phyloP scores from a whole-genome alignment of 176 grass and related monocot species.

The Chrysopogon serrulatus region DNA sequence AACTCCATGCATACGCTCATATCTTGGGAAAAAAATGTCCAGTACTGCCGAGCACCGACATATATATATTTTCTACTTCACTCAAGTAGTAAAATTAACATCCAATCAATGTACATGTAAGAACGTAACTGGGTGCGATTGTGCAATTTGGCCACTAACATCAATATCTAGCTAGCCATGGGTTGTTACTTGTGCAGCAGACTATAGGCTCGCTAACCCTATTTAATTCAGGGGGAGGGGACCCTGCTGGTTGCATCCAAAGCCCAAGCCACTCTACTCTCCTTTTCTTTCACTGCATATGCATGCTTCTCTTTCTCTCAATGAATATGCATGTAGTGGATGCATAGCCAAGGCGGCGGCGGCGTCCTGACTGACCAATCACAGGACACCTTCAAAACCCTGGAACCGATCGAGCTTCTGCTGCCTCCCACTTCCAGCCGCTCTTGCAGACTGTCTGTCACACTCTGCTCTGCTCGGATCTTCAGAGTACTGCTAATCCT shows the following conservation, averaged over 20 bases:
- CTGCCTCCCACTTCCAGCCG: neutral
- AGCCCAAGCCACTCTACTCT: neutral
- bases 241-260: conserved; percentile 31
- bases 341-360: neutral
- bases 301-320: neutral
- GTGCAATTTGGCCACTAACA: conserved; percentile 22
- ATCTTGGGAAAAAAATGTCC: no score
- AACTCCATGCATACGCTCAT: no score
- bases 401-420: neutral
- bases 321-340: neutral
- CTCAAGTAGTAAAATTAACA: neutral
- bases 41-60: neutral
- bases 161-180: neutral
- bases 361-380: conserved; percentile 12
- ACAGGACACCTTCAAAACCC: conserved; percentile 22
- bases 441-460: neutral
- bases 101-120: neutral
- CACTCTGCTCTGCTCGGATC: neutral
- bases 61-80: neutral
- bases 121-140: neutral
- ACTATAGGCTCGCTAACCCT: conserved; percentile 16
- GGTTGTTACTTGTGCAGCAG: neutral
- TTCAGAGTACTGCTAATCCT: neutral
- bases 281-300: neutral
- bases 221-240: conserved; percentile 39